Percentiles rank a stretch among this genome's conserved stretches.
Evolutionary conservation across 2,329 filamentous ascomycete genomes (phyloP).

Genomic region (Fusarium camptoceras): DNA sequence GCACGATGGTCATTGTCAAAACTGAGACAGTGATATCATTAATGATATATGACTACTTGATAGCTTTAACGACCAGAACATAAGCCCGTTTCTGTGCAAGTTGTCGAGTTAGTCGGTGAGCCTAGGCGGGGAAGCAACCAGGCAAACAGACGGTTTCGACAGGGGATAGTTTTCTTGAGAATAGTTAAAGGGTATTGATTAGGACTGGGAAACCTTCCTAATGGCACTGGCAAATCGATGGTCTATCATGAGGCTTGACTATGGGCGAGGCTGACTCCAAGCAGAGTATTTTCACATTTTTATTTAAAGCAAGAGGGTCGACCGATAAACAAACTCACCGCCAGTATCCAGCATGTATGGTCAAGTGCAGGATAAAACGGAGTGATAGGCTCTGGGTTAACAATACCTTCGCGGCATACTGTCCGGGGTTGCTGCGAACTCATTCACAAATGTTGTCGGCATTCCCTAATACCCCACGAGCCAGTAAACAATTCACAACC

Average conservation of each 20-base stretch:
- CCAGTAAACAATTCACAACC: neutral
- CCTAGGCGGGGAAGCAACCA: neutral
- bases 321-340: neutral
- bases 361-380: neutral
- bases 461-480: neutral
- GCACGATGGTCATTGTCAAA: neutral
- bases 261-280: neutral
- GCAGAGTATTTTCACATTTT: neutral
- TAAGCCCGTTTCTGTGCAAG: neutral
- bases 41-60: slow-evolving; percentile 4
- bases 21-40: neutral
- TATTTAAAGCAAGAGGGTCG: neutral
- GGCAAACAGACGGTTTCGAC: neutral
- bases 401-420: neutral
- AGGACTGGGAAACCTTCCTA: neutral
- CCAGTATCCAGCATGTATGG: neutral
- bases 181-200: no score
- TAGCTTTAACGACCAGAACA: neutral
- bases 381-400: neutral
- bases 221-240: neutral
- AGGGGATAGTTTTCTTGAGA: neutral
- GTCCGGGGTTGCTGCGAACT: neutral
- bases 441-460: neutral
- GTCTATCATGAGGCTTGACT: neutral
- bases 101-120: neutral